Evolutionary conservation across 176 grass and related monocot genomes (phyloP), one percentile per base, ranked within the genome.

Genomic region (Musa troglodytarum): DNA sequence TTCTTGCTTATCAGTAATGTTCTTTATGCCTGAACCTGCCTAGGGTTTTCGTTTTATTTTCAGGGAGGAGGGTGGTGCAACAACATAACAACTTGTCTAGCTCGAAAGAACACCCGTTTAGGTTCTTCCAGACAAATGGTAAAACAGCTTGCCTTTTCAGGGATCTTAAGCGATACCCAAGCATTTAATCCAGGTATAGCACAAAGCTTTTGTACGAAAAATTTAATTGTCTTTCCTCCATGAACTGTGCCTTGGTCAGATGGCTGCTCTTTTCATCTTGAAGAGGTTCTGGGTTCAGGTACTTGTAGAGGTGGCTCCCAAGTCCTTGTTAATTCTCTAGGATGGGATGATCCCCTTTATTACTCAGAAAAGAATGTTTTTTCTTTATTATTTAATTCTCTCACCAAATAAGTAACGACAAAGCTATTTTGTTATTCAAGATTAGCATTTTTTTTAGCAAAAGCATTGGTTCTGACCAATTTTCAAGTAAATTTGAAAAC

Each of bases 41-140:
- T 11, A 19, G 2, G 8, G 15, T 56, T 13, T 3, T 57, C 11
- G 10, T 54, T 22, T 73, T 9, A 28, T 73, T 70, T 49, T 80
- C 53, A 94, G 92, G 92, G 92, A 61, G 92, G 92, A 75, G 92
- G 92, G 20, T 95, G 92, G 92, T 95, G 92, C 83, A 88, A 83
- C 75, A 88, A 84, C 74, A 7, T 82, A n/a, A 77, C 85, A 2
- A 86, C 87, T 49, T 96, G 92, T 78, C 28, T 82, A 2, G 73
- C 82, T 73, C 79, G 92, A 63, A 91, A 96, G 78, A 71, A 74
- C 22, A 96, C 82, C 73, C 83, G 83, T 79, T 82, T 89, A 80
- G 92, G 92, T 50, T 96, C 92, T 21, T 96, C 92, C 7, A 86
- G 87, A 50, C 89, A 80, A 22, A 96, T 96, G 78, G 57, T 11